phyloP scores from a whole-genome alignment of 2,329 filamentous ascomycete species.

The Didymosphaeria variabile region DNA sequence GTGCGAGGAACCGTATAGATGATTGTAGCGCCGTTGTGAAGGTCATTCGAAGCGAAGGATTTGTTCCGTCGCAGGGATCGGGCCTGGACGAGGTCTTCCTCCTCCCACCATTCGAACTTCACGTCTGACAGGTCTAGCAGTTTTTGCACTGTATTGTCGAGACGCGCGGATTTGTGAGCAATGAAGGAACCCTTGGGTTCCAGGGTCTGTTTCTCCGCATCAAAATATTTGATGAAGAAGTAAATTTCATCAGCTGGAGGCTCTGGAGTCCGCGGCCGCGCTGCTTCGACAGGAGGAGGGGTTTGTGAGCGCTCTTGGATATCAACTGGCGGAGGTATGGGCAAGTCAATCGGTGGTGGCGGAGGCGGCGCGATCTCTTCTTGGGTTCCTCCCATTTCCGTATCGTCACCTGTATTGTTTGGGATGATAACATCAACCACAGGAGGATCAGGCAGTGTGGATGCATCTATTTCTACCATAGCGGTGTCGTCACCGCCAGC shows the following conservation, averaged over 20 bases:
- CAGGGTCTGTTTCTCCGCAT: conserved; percentile 46
- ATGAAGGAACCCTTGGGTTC: conserved; percentile 45
- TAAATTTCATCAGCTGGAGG: conserved; percentile 48
- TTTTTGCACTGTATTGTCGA: conserved; percentile 45
- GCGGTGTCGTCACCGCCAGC: conserved; percentile 27
- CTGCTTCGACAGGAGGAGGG: conserved; percentile 19
- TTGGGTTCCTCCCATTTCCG: conserved; percentile 49
- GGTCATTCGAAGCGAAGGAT: conserved; percentile 44
- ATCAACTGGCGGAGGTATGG: conserved; percentile 24
- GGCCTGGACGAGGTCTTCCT: conserved; percentile 48
- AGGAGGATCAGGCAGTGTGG: conserved; percentile 28
- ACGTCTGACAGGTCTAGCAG: conserved; percentile 43
- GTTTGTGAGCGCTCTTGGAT: conserved; percentile 23
- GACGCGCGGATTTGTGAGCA: conserved; percentile 39
- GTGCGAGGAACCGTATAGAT: conserved; percentile 39
- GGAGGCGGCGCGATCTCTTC: conserved; percentile 40
- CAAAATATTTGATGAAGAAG: conserved; percentile 53
- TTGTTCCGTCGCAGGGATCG: conserved; percentile 41
- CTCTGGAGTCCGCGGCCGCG: conserved; percentile 29
- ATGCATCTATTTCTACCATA: conserved; percentile 35
- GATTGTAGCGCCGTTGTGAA: conserved; percentile 46
- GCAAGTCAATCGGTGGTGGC: conserved; percentile 22
- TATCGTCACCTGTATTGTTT: conserved; percentile 32
- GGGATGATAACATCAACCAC: conserved; percentile 33
- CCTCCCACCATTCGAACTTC: conserved; percentile 61